phyloP scores from a whole-genome alignment of 805 yeast species.

The Teunomyces kruisii region DNA sequence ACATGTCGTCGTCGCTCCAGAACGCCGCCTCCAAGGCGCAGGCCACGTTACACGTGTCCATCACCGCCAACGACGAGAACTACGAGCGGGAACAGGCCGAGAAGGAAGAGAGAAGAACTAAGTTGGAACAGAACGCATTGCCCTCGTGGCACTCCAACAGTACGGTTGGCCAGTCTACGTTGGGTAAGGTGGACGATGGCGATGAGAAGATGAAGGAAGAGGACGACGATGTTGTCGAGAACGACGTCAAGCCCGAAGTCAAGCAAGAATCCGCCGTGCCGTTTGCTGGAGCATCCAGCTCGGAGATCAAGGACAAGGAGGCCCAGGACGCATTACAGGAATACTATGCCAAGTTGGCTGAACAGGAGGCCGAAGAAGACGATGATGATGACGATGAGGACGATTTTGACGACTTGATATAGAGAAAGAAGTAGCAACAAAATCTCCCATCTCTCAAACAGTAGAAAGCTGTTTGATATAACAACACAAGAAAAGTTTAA shows the following conservation, averaged over 20 bases:
- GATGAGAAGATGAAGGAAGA: slow-evolving; percentile 30
- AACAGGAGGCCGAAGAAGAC: slow-evolving; percentile 62
- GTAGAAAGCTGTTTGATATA: too few relatives aligned
- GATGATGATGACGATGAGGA: slow-evolving; percentile 40
- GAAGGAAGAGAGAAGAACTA: slow-evolving; percentile 65
- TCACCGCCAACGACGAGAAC: slow-evolving; percentile 83
- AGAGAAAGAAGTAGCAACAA: too few relatives aligned
- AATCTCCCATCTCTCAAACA: too few relatives aligned
- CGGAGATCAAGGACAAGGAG: slow-evolving; percentile 51
- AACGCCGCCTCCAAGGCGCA: slow-evolving; percentile 64
- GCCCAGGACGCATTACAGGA: slow-evolving; percentile 66
- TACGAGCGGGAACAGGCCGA: slow-evolving; percentile 63
- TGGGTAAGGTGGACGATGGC: slow-evolving; percentile 55
- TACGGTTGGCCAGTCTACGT: slow-evolving; percentile 73
- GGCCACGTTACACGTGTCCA: slow-evolving; percentile 86
- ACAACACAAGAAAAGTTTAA: too few relatives aligned
- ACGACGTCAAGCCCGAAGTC: slow-evolving; percentile 4
- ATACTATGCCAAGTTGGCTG: slow-evolving; percentile 75
- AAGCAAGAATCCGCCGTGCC: slow-evolving; percentile 8
- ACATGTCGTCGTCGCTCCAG: slow-evolving; percentile 31
- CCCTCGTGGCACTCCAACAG: slow-evolving; percentile 96
- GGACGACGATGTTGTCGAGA: slow-evolving; percentile 7
- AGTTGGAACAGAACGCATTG: slow-evolving; percentile 85
- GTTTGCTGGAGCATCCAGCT: neutral
- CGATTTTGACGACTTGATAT: slow-evolving; percentile 30